Evolutionary conservation across 257 asterid genomes (phyloP).

Genomic region (Parsonsia alboflavescens): DNA sequence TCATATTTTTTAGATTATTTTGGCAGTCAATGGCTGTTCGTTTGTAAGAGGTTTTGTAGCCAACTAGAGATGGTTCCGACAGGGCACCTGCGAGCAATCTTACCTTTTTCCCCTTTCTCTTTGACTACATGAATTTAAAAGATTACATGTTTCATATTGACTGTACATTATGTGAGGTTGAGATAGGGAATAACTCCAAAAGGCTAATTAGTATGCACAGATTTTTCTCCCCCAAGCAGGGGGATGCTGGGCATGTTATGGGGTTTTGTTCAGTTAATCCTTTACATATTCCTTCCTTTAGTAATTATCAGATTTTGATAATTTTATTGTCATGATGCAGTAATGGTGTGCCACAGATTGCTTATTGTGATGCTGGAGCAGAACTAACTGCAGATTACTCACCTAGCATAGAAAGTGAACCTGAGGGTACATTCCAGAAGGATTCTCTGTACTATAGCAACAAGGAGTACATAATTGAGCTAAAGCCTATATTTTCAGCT

Average conservation of each 20-base stretch:
- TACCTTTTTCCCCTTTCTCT: neutral
- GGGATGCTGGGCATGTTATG: neutral
- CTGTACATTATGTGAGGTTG: too few species aligned
- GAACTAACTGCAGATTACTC: slow-evolving; percentile 45
- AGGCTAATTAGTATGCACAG: neutral
- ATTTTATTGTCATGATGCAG: slow-evolving; percentile 35
- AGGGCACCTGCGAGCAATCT: neutral
- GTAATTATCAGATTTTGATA: neutral
- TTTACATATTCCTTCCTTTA: neutral
- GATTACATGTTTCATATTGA: neutral
- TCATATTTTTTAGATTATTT: neutral
- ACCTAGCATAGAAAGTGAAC: slow-evolving; percentile 30
- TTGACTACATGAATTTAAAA: neutral
- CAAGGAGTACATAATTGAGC: slow-evolving; percentile 60
- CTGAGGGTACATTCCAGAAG: slow-evolving; percentile 32
- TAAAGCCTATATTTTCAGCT: slow-evolving; percentile 77
- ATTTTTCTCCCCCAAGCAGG: neutral
- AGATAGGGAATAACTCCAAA: neutral
- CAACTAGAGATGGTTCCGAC: neutral
- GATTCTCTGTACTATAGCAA: slow-evolving; percentile 34
- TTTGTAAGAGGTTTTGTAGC: neutral
- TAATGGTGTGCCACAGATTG: slow-evolving; percentile 31
- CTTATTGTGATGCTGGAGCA: slow-evolving; percentile 68
- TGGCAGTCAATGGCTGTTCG: neutral
- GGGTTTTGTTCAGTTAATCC: neutral